Conservation (phyloP, 1,284 basidiomycete genomes). For the Trametes hirsuta region DNA sequence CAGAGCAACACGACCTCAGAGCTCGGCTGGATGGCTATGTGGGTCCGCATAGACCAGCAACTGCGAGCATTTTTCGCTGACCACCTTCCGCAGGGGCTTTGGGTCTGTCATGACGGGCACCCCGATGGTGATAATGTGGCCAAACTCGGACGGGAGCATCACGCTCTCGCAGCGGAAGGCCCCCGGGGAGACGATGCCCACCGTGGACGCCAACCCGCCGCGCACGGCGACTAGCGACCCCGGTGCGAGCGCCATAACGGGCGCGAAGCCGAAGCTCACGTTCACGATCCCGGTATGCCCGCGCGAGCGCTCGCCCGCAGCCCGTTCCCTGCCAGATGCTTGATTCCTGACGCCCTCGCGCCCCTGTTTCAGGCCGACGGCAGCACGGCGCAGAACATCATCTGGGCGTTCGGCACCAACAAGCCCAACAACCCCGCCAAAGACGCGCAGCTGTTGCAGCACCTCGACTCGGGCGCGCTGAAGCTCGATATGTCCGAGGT, state of each 20-base stretch:
- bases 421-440: slow-evolving; percentile 35
- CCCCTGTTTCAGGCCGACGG: slow-evolving; percentile 13
- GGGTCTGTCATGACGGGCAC: slow-evolving; percentile 40
- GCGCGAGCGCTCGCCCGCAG: neutral
- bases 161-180: slow-evolving; percentile 48
- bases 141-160: slow-evolving; percentile 44
- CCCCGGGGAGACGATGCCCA: slow-evolving; percentile 38
- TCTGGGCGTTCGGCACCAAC: slow-evolving; percentile 43
- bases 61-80: neutral
- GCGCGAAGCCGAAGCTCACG: slow-evolving; percentile 26
- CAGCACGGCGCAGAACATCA: slow-evolving; percentile 32
- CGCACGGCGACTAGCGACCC: slow-evolving; percentile 36
- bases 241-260: slow-evolving; percentile 29
- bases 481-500: slow-evolving; percentile 33
- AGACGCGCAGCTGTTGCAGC: slow-evolving; percentile 38
- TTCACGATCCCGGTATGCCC: slow-evolving; percentile 26
- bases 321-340: neutral
- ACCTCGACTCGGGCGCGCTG: slow-evolving; percentile 36
- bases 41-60: neutral
- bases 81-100: slow-evolving; percentile 35
- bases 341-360: neutral
- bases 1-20: slow-evolving; percentile 21
- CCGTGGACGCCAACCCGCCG: slow-evolving; percentile 39
- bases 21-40: slow-evolving; percentile 35
- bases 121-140: slow-evolving; percentile 50